Evolutionary conservation across 352 stramenopile species (phyloP).

Genomic region (Saprolegnia diclina): DNA sequence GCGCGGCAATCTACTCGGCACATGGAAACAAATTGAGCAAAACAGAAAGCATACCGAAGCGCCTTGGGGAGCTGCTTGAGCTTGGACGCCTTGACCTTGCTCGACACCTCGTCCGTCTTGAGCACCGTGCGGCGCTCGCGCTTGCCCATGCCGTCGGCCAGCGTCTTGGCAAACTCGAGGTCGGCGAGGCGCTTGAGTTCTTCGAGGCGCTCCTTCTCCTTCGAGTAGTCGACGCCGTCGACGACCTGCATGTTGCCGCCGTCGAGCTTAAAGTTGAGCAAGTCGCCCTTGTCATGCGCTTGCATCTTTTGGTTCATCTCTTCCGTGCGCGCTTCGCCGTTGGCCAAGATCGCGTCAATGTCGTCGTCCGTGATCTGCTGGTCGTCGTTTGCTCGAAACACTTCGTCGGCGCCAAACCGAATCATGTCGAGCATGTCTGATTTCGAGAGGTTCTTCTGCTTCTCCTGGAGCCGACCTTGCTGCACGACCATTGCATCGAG

Average conservation of each 20-base stretch:
- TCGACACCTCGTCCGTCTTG: conserved; percentile 44
- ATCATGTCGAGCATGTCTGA: conserved; percentile 97
- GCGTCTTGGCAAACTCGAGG: conserved; percentile 66
- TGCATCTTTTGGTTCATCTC: conserved; percentile 87
- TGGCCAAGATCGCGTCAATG: conserved; percentile 96
- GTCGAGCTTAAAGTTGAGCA: conserved; percentile 90
- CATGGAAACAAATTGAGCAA: background rate
- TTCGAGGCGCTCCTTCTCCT: conserved; percentile 82
- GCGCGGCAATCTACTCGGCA: conserved; percentile 40
- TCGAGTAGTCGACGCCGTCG: conserved; percentile 95
- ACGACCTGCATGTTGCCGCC: conserved; percentile 93
- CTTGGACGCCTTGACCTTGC: conserved; percentile 46
- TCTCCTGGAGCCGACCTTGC: conserved; percentile 79
- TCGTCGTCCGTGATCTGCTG: conserved; percentile 97
- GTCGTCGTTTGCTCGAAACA: conserved; percentile 92
- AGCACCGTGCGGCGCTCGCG: conserved; percentile 74
- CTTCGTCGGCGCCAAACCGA: conserved; percentile 96
- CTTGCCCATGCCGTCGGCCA: conserved; percentile 81
- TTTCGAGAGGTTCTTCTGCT: conserved; percentile 91
- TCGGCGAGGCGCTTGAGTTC: conserved; percentile 80
- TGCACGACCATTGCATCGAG: conserved; percentile 83
- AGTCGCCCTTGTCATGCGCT: conserved; percentile 73
- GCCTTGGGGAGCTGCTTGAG: conserved; percentile 76
- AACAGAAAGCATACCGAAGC: conserved; percentile 33
- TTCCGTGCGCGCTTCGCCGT: conserved; percentile 78